Base-by-base conservation (phyloP, 495 filamentous ascomycete species). In the Cercophora scortea region DNA sequence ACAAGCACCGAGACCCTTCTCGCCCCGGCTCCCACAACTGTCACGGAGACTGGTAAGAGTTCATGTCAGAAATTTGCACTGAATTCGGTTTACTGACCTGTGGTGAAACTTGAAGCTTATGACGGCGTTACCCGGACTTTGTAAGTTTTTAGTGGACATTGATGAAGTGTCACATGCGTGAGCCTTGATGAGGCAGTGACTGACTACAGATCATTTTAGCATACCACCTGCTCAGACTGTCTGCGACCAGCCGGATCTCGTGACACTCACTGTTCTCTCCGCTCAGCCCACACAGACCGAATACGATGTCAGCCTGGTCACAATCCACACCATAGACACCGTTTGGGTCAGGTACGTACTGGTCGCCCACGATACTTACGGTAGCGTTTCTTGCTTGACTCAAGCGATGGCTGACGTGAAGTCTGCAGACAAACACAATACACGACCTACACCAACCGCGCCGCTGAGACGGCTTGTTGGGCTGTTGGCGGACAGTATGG, bases 401-500 rank as follows among this genome's bases (percentile, higher is more conserved):
- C 13, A 19, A 40, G 15, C 35, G n/a, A 16, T 51, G 19, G 45
- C 51, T 43, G n/a, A 4, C n/a, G 9, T 7, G 25, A 9, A 11
- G 33, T 43, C 2, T 7, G 11, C 47, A 63, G 60, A 49, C 55
- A 53, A 55, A 63, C 60, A 7, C 54, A 55, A 40, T 60, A 56
- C 13, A 45, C 47, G 10, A 63, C 60, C 11, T 51, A 43, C 9
- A 55, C 60, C 15, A 45, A 63, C 47, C 49, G 47, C 34, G 25
- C 39, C 15, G 44, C 54, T 18, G 57, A 52, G 4, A 55, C 57
- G 11, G 57, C 47, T 4, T 63, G 60, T 32, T 60, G 57, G 57
- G 54, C 55, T n/a, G 55, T 38, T 39, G 60, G 60, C 15, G 60
- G 60, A 1, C 50, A 49, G 18, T 63, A 63, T 40, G 60, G 60